Conservation (phyloP, 2,329 filamentous ascomycete species). For the Ophiostoma sp. region DNA sequence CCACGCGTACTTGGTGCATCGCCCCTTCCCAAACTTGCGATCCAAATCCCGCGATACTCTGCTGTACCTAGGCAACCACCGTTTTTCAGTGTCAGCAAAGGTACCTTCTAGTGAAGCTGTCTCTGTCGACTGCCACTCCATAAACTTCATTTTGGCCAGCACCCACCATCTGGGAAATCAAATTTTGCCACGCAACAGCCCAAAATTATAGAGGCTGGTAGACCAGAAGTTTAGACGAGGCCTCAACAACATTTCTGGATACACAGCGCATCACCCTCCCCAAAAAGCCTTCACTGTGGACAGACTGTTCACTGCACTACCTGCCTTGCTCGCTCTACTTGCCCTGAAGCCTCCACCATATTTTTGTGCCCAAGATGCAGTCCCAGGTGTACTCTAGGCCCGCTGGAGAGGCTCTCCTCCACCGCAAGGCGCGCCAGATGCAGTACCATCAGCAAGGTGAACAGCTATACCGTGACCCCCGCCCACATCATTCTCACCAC, state of each 20-base stretch:
- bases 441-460: background rate
- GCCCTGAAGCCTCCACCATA: background rate
- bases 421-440: background rate
- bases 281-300: background rate
- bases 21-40: background rate
- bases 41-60: background rate
- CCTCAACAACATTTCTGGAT: background rate
- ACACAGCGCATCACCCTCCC: background rate
- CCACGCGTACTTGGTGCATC: background rate
- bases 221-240: background rate
- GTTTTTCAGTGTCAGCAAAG: background rate
- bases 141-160: background rate
- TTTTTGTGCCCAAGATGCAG: background rate
- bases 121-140: background rate
- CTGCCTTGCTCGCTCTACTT: background rate
- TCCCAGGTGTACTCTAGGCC: too few species aligned
- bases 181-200: background rate
- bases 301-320: background rate
- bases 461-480: background rate
- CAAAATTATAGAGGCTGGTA: background rate
- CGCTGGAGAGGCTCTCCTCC: background rate
- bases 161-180: background rate
- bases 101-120: background rate
- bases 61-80: background rate
- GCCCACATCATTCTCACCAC: background rate